Conservation (phyloP, 2,329 filamentous ascomycete genomes). For the Metarhizium sp. region DNA sequence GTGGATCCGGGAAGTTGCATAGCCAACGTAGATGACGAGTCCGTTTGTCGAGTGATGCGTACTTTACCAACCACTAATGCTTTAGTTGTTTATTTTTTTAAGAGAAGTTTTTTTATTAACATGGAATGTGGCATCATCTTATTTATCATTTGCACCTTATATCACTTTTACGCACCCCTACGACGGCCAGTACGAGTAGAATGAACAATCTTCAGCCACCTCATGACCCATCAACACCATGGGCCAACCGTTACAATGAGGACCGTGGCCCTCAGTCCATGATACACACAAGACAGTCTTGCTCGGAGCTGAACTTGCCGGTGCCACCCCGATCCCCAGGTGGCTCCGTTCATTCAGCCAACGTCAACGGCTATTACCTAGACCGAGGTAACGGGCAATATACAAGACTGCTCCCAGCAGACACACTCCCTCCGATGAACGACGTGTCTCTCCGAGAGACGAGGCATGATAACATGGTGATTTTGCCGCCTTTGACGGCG, state of each 20-base stretch:
- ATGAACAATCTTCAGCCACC: too few species aligned
- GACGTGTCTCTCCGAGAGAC: slow-evolving; percentile 36
- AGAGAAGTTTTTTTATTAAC: too few species aligned
- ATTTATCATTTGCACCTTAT: too few species aligned
- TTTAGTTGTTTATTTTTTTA: neutral
- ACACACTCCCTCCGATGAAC: slow-evolving; percentile 35
- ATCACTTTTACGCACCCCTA: too few species aligned
- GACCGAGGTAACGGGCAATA: slow-evolving; percentile 43
- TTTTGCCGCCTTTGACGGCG: slow-evolving; percentile 33
- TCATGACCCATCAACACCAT: too few species aligned
- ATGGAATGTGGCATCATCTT: too few species aligned
- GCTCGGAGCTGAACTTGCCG: too few species aligned
- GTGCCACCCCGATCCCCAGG: too few species aligned
- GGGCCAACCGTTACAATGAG: too few species aligned
- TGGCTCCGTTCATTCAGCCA: neutral
- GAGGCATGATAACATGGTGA: slow-evolving; percentile 32
- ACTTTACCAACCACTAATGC: neutral
- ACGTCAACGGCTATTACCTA: slow-evolving; percentile 39
- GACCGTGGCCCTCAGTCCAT: too few species aligned
- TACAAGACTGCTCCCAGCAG: slow-evolving; percentile 46
- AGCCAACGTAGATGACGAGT: neutral
- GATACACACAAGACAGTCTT: too few species aligned
- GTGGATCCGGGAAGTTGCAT: neutral
- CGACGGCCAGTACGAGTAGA: too few species aligned
- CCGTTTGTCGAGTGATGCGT: neutral